Conservation (phyloP, 768 basidiomycete species). For the Pilatotrama ljubarskyi region DNA sequence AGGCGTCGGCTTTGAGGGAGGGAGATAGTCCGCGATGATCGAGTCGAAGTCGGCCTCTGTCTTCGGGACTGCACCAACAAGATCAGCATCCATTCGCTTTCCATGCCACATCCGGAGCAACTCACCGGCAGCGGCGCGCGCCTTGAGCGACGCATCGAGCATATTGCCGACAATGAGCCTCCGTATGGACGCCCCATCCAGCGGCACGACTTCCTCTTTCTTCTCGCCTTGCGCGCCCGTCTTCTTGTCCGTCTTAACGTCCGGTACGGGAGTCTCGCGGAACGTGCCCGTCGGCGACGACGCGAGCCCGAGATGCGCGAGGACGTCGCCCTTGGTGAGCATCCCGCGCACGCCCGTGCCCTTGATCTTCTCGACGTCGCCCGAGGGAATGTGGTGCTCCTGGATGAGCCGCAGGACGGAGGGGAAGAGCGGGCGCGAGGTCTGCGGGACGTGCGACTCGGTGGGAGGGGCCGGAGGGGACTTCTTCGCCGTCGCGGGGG, state of each 20-base stretch:
- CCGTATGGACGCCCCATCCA: slow-evolving; percentile 68
- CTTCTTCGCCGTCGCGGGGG: slow-evolving; percentile 11
- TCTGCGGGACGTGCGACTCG: slow-evolving; percentile 38
- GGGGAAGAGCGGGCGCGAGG: slow-evolving; percentile 80
- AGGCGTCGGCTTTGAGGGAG: slow-evolving; percentile 31
- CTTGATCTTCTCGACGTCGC: slow-evolving; percentile 64
- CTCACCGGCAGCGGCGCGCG: slow-evolving; percentile 46
- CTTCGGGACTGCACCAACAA: slow-evolving; percentile 37
- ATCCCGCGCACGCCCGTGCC: slow-evolving; percentile 91
- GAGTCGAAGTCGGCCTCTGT: slow-evolving; percentile 65
- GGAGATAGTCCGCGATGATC: slow-evolving; percentile 72
- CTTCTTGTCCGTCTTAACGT: slow-evolving; percentile 35
- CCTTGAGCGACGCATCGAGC: slow-evolving; percentile 54
- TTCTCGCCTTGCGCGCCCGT: slow-evolving; percentile 32
- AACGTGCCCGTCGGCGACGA: slow-evolving; percentile 75
- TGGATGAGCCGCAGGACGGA: slow-evolving; percentile 82
- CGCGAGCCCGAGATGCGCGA: slow-evolving; percentile 83
- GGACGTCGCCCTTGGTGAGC: slow-evolving; percentile 95
- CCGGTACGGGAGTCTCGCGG: slow-evolving; percentile 45
- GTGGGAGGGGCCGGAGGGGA: slow-evolving; percentile 16
- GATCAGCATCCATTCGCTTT: slow-evolving; percentile 1
- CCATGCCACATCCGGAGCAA: background rate
- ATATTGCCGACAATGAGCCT: slow-evolving; percentile 63
- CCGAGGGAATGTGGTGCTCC: slow-evolving; percentile 51
- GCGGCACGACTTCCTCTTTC: slow-evolving; percentile 36